Percentiles rank a stretch among this genome's conserved stretches.
These are phyloP conservation scores for Lepidopterella palustris DNA, from an alignment of 495 filamentous ascomycete species.

Conservation along the genomic window DNA sequence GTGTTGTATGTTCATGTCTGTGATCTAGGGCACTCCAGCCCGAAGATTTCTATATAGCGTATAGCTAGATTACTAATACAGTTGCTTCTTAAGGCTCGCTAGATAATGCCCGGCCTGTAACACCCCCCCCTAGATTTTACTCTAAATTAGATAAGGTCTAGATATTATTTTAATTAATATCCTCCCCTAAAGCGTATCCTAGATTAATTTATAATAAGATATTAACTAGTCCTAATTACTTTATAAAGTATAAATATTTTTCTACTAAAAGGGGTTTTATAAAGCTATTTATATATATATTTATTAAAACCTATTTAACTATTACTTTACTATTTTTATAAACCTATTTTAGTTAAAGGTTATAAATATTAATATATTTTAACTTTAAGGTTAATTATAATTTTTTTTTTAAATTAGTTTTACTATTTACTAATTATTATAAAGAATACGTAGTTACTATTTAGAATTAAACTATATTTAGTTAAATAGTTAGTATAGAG, in stretches of 20 bases:
- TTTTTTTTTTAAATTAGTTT: neutral
- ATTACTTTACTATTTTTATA: neutral
- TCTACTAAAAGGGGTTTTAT: constrained; percentile 8
- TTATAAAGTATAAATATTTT: neutral
- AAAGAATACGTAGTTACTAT: neutral
- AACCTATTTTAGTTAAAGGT: neutral
- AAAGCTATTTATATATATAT: constrained; percentile 4
- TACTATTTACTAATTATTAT: neutral
- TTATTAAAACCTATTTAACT: neutral
- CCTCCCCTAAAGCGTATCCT: too few species aligned
- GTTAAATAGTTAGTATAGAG: too few species aligned
- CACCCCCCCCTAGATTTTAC: too few species aligned
- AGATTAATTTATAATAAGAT: neutral
- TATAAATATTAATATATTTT: neutral
- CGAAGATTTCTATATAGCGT: too few species aligned
- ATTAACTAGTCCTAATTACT: neutral
- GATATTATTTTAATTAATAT: too few species aligned
- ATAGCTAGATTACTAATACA: too few species aligned
- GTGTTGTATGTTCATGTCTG: too few species aligned
- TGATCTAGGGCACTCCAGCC: too few species aligned
- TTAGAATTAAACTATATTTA: too few species aligned
- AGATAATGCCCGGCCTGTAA: too few species aligned
- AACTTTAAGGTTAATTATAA: neutral
- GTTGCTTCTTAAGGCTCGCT: too few species aligned
- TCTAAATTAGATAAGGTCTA: too few species aligned